phyloP scores from a whole-genome alignment of 805 yeast genomes.

The Cyberlindnera mississippiensis region DNA sequence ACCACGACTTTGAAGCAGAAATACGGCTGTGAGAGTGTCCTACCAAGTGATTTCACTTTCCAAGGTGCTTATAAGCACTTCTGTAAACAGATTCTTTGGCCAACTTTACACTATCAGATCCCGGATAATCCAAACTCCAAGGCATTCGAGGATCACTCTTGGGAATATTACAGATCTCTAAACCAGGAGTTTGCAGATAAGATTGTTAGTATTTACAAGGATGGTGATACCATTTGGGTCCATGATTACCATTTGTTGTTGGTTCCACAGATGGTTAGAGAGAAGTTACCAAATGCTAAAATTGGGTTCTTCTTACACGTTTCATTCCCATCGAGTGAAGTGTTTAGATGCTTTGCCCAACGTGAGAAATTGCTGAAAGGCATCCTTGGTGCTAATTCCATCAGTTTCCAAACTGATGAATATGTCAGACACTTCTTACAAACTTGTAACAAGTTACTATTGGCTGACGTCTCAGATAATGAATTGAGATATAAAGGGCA shows the following conservation, averaged over 20 bases:
- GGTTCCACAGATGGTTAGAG: conserved; percentile 80
- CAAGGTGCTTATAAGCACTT: conserved; percentile 89
- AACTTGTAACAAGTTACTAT: conserved; percentile 77
- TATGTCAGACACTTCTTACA: conserved; percentile 92
- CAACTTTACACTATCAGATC: conserved; percentile 87
- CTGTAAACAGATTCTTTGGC: conserved; percentile 96
- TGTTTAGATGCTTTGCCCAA: conserved; percentile 89
- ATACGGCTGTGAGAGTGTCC: conserved; percentile 60
- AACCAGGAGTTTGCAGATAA: conserved; percentile 80
- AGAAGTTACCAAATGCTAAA: conserved; percentile 70
- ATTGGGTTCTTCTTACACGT: conserved; percentile 92
- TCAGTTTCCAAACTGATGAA: conserved; percentile 89
- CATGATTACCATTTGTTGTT: conserved; percentile 91
- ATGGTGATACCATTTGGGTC: conserved; percentile 82
- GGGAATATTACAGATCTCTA: conserved; percentile 75
- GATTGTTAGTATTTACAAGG: conserved; percentile 61
- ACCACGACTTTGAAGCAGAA: conserved; percentile 40
- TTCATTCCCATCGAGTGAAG: conserved; percentile 94
- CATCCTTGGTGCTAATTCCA: conserved; percentile 80
- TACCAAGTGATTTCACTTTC: conserved; percentile 72
- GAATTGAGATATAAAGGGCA: conserved; percentile 56
- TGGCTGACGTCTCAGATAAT: conserved; percentile 76
- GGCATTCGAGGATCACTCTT: conserved; percentile 93
- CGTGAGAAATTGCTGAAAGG: conserved; percentile 75
- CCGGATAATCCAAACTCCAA: conserved; percentile 93